Percentiles rank a stretch among this genome's conserved stretches.
Conservation (phyloP, 495 filamentous ascomycete species). For the Pyrenula aspistea region DNA sequence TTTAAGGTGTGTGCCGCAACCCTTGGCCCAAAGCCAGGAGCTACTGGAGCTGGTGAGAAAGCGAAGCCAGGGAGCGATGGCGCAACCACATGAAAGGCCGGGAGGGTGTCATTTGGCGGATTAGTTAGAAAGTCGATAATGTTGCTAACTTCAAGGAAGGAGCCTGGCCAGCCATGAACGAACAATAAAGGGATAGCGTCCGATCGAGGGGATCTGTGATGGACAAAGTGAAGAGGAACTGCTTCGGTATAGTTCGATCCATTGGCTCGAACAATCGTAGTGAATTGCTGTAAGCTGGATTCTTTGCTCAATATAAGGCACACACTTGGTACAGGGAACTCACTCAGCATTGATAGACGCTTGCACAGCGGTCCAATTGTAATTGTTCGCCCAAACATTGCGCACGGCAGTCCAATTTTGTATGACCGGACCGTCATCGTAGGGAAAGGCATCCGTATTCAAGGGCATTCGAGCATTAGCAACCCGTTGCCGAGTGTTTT, state of each 20-base stretch:
- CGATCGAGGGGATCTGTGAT: conserved; percentile 3
- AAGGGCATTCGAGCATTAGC: neutral
- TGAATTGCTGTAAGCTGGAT: conserved; percentile 5
- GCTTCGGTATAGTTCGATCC: neutral
- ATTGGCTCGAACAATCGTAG: conserved; percentile 2
- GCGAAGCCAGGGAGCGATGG: conserved; percentile 18
- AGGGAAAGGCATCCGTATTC: neutral
- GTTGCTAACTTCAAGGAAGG: conserved; percentile 21
- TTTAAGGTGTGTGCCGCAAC: conserved; percentile 13
- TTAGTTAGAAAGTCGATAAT: conserved; percentile 10
- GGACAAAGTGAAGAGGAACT: conserved; percentile 13
- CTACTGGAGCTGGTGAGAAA: conserved; percentile 11
- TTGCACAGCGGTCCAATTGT: neutral
- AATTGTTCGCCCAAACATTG: neutral
- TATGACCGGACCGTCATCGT: neutral
- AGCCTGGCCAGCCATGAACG: conserved; percentile 27
- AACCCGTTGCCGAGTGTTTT: neutral
- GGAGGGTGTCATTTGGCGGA: conserved; percentile 5
- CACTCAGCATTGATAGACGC: neutral
- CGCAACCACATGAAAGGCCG: conserved; percentile 17
- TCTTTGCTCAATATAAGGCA: neutral
- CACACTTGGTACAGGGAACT: neutral
- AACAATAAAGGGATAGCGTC: conserved; percentile 22
- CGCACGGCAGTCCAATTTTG: neutral
- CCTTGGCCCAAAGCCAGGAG: conserved; percentile 11